phyloP scores from a whole-genome alignment of 2,329 filamentous ascomycete genomes.

The Sclerotinia subarctica region DNA sequence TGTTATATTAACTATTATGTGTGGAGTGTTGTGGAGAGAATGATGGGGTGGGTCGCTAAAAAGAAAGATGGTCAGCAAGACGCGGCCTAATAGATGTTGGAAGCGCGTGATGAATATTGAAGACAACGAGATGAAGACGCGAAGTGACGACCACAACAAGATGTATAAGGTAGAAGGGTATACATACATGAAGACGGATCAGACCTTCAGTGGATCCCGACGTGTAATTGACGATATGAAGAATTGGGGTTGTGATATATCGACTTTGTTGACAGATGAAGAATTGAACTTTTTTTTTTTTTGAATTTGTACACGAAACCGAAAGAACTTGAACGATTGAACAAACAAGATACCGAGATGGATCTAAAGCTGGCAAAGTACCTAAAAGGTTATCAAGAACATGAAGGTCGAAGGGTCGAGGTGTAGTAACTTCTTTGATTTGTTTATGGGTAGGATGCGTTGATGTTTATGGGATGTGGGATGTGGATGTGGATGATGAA shows the following conservation, averaged over 20 bases:
- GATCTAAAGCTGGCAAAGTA: conserved; percentile 11
- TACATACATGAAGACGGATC: conserved; percentile 31
- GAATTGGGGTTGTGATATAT: conserved; percentile 26
- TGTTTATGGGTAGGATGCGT: neutral
- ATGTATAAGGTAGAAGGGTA: neutral
- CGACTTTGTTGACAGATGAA: conserved; percentile 26
- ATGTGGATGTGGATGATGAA: conserved; percentile 5
- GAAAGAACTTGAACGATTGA: conserved; percentile 14
- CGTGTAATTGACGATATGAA: conserved; percentile 25
- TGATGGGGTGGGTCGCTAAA: conserved; percentile 24
- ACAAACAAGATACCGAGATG: conserved; percentile 15
- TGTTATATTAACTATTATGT: conserved; percentile 39
- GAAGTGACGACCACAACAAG: conserved; percentile 19
- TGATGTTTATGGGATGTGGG: conserved; percentile 8
- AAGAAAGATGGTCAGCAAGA: conserved; percentile 30
- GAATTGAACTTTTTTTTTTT: conserved; percentile 19
- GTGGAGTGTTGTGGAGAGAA: conserved; percentile 25
- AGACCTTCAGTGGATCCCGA: conserved; percentile 15
- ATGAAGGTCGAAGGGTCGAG: neutral
- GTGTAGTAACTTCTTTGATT: neutral
- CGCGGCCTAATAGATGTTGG: conserved; percentile 30
- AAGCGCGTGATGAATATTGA: conserved; percentile 29
- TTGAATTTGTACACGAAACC: neutral
- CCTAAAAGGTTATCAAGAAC: conserved; percentile 6
- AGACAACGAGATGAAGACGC: conserved; percentile 28